Base-by-base conservation (phyloP, 2,329 filamentous ascomycete genomes). In the Zymoseptoria ardabiliae region DNA sequence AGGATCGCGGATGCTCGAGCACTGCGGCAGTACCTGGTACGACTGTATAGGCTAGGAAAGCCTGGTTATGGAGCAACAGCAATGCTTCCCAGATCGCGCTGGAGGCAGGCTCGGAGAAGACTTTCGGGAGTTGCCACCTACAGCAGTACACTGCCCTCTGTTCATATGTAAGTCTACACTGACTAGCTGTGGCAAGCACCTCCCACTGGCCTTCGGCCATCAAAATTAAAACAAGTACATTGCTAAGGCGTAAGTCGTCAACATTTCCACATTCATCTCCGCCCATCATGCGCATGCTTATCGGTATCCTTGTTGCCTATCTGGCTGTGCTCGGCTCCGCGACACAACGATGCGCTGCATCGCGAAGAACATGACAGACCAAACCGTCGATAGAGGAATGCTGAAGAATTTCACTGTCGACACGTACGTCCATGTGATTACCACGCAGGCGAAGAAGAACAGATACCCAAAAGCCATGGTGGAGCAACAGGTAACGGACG, bases 341-440 rank as follows among this genome's bases (percentile, higher is more conserved):
- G 6, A 45, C 6, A 45, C 35, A 45, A 45, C 35, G 35, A 45
- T 45, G 35, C 35, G 11, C 17, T 17, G 17, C 35, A 45, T 19
- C 25, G 21, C 21, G 21, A 54, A 19, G 52, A 35, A 20, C 52
- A 54, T 35, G 21, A 20, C 52, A 25, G 50, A 54, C 28, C 25
- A 11, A n/a, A 11, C 11, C 22, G 52, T 10, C 25, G 21, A 35
- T n/a, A 10, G 19, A 54, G 9, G 19, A 22, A 35, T 17, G 52
- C 23, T 13, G 28, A 13, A 30, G 19, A 54, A 54, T 11, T n/a
- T 11, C 25, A 45, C 35, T 17, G 35, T 59, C n/a, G 52, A 61
- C 6, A 58, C 58, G 4, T 72, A 76, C 61, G 74, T 77, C 68
- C 76, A 77, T 64, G 72, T 77, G 48, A 71, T 77, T 20, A 68